Evolutionary conservation across 1,284 basidiomycete genomes (phyloP).

Genomic region (Coniophora puteana): DNA sequence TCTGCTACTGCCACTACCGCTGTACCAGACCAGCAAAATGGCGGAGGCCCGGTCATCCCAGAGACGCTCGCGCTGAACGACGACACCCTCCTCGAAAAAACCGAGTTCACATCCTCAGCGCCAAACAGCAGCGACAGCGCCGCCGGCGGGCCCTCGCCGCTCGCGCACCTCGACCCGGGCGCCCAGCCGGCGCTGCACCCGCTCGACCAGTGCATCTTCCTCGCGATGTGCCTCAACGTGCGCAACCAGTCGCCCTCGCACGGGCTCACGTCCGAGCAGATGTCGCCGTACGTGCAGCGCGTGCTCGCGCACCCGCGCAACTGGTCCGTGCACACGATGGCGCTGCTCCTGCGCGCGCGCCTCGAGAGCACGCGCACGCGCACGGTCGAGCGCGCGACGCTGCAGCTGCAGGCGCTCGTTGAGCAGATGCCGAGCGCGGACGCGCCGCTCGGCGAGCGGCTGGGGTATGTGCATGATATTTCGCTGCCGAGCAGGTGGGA

Average conservation of each 20-base stretch:
- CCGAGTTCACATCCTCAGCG: conserved; percentile 77
- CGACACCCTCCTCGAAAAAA: conserved; percentile 94
- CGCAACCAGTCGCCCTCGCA: conserved; percentile 84
- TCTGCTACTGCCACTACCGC: conserved; percentile 5
- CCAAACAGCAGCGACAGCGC: conserved; percentile 38
- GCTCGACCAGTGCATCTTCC: conserved; percentile 87
- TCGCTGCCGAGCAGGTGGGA: conserved; percentile 88
- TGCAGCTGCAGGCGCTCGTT: conserved; percentile 90
- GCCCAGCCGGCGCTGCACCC: conserved; percentile 86
- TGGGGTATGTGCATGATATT: conserved; percentile 77
- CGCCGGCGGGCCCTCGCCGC: conserved; percentile 37
- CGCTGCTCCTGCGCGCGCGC: conserved; percentile 84
- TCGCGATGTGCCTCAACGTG: conserved; percentile 87
- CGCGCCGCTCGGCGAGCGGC: conserved; percentile 63
- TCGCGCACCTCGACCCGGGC: conserved; percentile 75
- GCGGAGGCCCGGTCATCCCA: conserved; percentile 49
- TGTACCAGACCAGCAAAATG: conserved; percentile 12
- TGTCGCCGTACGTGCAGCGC: conserved; percentile 85
- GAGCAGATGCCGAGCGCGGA: conserved; percentile 94
- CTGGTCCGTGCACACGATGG: conserved; percentile 95
- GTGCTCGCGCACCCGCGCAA: conserved; percentile 86
- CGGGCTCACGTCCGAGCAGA: conserved; percentile 86
- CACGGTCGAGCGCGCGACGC: conserved; percentile 84
- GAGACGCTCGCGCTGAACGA: conserved; percentile 87
- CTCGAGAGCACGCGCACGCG: conserved; percentile 84